Evolutionary conservation across 164 flowering plant genomes (phyloP).

Genomic region (Stephania cephalantha): DNA sequence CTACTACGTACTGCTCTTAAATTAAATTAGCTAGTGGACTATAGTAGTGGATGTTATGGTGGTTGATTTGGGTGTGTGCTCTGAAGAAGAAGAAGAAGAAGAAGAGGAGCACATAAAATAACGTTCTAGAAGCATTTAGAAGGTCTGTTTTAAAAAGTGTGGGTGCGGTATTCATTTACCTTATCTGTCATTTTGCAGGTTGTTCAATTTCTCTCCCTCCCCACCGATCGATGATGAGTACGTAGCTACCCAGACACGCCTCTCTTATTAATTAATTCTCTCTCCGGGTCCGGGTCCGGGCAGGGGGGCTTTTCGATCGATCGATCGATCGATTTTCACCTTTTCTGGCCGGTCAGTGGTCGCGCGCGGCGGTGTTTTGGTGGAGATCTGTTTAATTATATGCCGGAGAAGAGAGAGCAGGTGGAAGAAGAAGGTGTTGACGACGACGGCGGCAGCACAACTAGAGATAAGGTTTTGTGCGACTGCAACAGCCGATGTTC

Average conservation of each 20-base stretch:
- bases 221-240: neutral
- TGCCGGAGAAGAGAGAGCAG: constrained; percentile 48
- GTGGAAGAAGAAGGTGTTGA: constrained; percentile 31
- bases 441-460: constrained; percentile 52
- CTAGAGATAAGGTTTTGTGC: constrained; percentile 45
- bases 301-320: too few species aligned
- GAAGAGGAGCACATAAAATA: constrained; percentile 45
- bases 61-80: neutral
- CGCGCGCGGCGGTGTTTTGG: neutral
- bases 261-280: too few species aligned
- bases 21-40: too few species aligned
- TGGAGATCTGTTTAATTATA: constrained; percentile 24
- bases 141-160: neutral
- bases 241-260: too few species aligned
- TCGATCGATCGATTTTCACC: too few species aligned
- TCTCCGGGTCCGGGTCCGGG: neutral
- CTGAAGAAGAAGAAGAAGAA: too few species aligned
- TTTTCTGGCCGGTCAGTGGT: neutral
- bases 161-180: constrained; percentile 13
- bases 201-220: neutral
- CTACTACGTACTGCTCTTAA: too few species aligned
- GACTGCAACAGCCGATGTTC: constrained; percentile 49
- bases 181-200: constrained; percentile 9
- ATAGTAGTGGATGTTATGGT: too few species aligned
- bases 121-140: constrained; percentile 32